phyloP scores from a whole-genome alignment of 352 stramenopile genomes.

The Ophiocytium majus region DNA sequence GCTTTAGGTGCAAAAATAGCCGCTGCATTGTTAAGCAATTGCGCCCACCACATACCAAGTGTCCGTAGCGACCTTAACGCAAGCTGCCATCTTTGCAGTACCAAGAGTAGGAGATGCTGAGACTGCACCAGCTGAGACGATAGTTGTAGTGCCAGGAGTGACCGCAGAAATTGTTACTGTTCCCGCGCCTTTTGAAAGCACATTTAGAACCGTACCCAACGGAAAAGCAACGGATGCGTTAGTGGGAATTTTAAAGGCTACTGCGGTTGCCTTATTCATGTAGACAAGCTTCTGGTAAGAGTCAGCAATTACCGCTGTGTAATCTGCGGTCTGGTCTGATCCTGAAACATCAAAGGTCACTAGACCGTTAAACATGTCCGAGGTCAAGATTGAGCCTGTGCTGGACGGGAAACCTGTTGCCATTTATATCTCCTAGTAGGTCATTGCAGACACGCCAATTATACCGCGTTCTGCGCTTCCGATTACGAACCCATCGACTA shows the following conservation, averaged over 20 bases:
- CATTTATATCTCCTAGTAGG: constrained; percentile 7
- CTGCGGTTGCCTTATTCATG: constrained; percentile 8
- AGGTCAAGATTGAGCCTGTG: not conserved
- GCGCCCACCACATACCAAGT: constrained; percentile 2
- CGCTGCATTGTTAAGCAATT: too few relatives aligned
- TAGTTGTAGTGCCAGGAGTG: constrained; percentile 6
- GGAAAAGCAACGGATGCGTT: not conserved
- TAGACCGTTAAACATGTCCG: not conserved
- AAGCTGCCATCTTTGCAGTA: not conserved
- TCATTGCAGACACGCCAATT: not conserved
- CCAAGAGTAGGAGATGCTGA: not conserved
- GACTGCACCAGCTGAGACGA: constrained; percentile 6
- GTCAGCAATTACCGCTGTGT: constrained; percentile 3
- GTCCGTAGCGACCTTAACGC: constrained; percentile 1
- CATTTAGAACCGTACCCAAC: not conserved
- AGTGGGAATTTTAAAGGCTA: not conserved
- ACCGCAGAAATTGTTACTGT: not conserved
- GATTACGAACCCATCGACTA: constrained; percentile 10
- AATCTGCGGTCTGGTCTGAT: constrained; percentile 1
- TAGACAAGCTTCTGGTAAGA: not conserved
- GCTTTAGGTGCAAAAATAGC: too few relatives aligned
- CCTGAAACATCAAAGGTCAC: not conserved
- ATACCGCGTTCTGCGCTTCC: not conserved
- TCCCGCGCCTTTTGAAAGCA: not conserved
- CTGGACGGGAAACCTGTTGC: constrained; percentile 1